These are phyloP conservation scores for Solanum boliviense DNA, from an alignment of 257 asterid species.

Conservation along the genomic window DNA sequence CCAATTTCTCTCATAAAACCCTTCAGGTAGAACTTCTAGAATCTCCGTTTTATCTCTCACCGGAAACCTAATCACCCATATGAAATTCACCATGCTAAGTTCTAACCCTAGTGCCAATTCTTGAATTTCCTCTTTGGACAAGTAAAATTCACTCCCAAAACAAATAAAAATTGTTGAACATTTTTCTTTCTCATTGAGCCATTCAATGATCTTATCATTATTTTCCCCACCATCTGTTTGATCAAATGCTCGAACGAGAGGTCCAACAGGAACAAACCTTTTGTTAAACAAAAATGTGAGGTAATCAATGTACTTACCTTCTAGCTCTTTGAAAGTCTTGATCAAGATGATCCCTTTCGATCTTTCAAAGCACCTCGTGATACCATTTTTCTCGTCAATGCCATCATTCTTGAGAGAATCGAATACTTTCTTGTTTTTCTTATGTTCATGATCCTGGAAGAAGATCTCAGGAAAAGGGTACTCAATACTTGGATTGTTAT, in stretches of 20 bases:
- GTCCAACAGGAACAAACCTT: conserved; percentile 41
- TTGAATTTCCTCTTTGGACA: conserved; percentile 31
- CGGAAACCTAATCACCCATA: conserved; percentile 51
- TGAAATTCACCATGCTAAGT: conserved; percentile 36
- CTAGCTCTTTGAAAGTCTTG: conserved; percentile 36
- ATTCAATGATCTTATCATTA: conserved; percentile 12
- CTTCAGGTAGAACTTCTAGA: conserved; percentile 25
- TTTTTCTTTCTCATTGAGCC: conserved; percentile 34
- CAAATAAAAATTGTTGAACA: conserved; percentile 46
- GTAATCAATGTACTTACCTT: conserved; percentile 43
- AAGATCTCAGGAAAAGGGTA: conserved; percentile 40
- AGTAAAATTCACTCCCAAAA: conserved; percentile 54
- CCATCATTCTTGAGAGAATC: conserved; percentile 1
- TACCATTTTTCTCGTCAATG: conserved; percentile 4
- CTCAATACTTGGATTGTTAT: neutral
- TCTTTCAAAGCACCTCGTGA: conserved; percentile 9
- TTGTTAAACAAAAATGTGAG: conserved; percentile 11
- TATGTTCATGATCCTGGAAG: conserved; percentile 14
- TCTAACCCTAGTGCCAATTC: conserved; percentile 56
- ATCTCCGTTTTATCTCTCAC: neutral
- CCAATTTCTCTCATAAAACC: conserved; percentile 28
- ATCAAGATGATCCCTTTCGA: conserved; percentile 33
- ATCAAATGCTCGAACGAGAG: conserved; percentile 21
- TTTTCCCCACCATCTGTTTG: neutral
- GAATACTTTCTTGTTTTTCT: neutral